Evolutionary conservation across 2,329 filamentous ascomycete genomes (phyloP).

Genomic region (Madurella mycetomatis): DNA sequence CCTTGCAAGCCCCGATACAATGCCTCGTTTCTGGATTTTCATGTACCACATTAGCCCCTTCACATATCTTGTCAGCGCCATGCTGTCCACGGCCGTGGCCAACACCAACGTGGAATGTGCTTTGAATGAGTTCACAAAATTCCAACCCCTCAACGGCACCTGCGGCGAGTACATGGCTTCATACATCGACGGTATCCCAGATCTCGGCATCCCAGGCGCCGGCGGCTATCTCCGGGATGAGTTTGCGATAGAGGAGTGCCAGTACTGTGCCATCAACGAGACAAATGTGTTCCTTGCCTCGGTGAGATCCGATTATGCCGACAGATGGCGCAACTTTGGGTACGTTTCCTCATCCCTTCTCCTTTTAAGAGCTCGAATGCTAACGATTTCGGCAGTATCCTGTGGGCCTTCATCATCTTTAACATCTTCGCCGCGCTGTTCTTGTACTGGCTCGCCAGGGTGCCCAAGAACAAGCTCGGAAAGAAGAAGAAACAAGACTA

Average conservation of each 20-base stretch:
- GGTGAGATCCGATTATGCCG: slow-evolving; percentile 48
- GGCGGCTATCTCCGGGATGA: slow-evolving; percentile 54
- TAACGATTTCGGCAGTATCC: slow-evolving; percentile 37
- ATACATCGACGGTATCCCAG: slow-evolving; percentile 40
- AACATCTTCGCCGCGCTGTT: slow-evolving; percentile 46
- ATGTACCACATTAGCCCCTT: slow-evolving; percentile 81
- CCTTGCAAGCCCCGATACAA: slow-evolving; percentile 55
- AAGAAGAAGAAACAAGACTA: slow-evolving; percentile 24
- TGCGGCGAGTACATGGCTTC: slow-evolving; percentile 55
- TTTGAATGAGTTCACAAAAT: slow-evolving; percentile 62
- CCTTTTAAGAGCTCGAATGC: neutral
- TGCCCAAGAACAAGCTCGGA: slow-evolving; percentile 33
- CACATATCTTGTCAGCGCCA: slow-evolving; percentile 71
- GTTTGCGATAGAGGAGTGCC: slow-evolving; percentile 46
- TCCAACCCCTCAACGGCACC: slow-evolving; percentile 55
- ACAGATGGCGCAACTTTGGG: slow-evolving; percentile 66
- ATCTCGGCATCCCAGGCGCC: neutral
- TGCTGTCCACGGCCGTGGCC: slow-evolving; percentile 66
- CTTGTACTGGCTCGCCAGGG: slow-evolving; percentile 43
- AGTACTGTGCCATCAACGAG: slow-evolving; percentile 49
- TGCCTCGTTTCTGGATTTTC: slow-evolving; percentile 77
- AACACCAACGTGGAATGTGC: slow-evolving; percentile 64
- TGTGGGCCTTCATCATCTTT: slow-evolving; percentile 33
- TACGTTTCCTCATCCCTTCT: slow-evolving; percentile 15
- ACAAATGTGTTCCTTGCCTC: slow-evolving; percentile 49